Conservation (phyloP, 805 yeast species). For the Myxozyma nipponensis region DNA sequence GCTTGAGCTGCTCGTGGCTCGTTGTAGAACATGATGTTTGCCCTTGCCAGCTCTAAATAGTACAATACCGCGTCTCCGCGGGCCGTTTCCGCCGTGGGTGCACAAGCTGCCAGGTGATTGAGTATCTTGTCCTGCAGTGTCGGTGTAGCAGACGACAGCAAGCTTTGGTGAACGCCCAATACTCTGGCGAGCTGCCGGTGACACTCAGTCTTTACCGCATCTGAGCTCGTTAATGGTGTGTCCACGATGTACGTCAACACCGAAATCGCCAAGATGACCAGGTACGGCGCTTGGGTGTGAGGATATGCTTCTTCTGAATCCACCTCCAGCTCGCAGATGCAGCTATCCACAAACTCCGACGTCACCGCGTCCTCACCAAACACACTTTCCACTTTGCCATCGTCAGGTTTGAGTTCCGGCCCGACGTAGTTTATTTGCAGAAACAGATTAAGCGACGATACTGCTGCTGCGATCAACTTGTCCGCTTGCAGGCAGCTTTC, state of each 20-base stretch:
- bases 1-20: conserved; percentile 45
- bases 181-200: conserved; percentile 38
- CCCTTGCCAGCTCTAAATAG: conserved; percentile 28
- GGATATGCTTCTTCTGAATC: conserved; percentile 73
- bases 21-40: conserved; percentile 30
- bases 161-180: conserved; percentile 36
- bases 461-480: not conserved
- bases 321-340: conserved; percentile 44
- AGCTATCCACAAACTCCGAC: conserved; percentile 14
- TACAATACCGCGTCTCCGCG: conserved; percentile 9
- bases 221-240: not conserved
- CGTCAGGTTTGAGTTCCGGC: conserved; percentile 49
- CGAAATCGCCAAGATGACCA: conserved; percentile 44
- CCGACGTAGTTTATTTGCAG: conserved; percentile 81
- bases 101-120: conserved; percentile 13
- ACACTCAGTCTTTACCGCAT: not conserved
- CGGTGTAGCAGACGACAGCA: conserved; percentile 32
- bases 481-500: not conserved
- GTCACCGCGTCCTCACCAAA: conserved; percentile 32
- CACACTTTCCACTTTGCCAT: conserved; percentile 37
- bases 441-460: conserved; percentile 57
- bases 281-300: conserved; percentile 50
- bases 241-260: conserved; percentile 36
- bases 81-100: conserved; percentile 1
- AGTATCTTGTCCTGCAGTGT: conserved; percentile 32